Evolutionary conservation across 2,329 filamentous ascomycete species (phyloP), one percentile per base, ranked within the genome.

Genomic region (Aurifilum marmelostoma): DNA sequence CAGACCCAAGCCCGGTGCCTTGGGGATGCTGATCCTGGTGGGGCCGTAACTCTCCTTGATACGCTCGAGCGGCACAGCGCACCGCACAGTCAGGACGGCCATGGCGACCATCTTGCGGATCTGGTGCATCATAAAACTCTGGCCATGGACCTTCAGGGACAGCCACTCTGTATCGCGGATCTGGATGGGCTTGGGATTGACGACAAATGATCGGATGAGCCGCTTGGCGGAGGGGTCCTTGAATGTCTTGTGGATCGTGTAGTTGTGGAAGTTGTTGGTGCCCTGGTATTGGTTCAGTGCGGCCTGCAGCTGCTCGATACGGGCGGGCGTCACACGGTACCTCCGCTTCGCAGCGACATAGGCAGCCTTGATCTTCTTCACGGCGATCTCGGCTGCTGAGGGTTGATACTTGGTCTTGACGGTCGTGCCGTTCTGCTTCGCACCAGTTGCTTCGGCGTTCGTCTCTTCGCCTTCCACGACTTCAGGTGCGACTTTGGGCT

Each of bases 61-160:
- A 37, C 92, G 88, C 14, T 87, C 82, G 4, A 89, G 83, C 4
- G 92, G 85, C n/a, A 90, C 90, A 64, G 93, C 96, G 78, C 92
- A 97, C 50, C 96, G 90, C 8, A 97, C 91, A 7, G 95, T 84
- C 70, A 99, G 84, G 43, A 93, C 89, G 11, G 89, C 93, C 91
- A 99, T 94, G 68, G 92, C 93, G 21, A 99, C 93, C 96, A 99
- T 98, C 82, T 98, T 99, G 76, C 96, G 91, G 80, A 99, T 99
- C 82, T 99, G 96, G 80, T 99, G 96, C 96, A 99, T 99, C 96
- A 99, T 99, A 85, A 99, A 99, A 76, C 91, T 95, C 80, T 99
- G 96, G 0, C 96, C 96, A 80, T 99, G 96, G 32, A 99, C 94
- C 78, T 97, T 97, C 73, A 98, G 85, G 58, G 92, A 96, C 5